Percentiles rank a stretch among this genome's conserved stretches.
Evolutionary conservation across 352 stramenopile species (phyloP).

Genomic region (Globisporangium solare): DNA sequence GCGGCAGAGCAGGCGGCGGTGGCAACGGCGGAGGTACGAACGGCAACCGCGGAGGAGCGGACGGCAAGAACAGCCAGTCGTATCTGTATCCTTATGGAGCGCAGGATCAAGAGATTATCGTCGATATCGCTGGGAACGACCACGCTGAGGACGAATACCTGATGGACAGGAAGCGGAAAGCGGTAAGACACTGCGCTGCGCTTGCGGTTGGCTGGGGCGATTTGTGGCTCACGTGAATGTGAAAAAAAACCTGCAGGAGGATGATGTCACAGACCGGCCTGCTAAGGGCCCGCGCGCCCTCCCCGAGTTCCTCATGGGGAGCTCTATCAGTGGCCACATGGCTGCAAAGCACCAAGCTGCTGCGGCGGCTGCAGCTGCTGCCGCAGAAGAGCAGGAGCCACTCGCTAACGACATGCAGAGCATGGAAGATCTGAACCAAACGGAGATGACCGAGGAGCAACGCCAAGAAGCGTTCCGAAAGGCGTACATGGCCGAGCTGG

Average conservation of each 20-base stretch:
- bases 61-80: slow-evolving; percentile 69
- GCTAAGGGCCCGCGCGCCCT: slow-evolving; percentile 57
- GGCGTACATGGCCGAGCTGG: slow-evolving; percentile 78
- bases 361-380: slow-evolving; percentile 14
- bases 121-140: slow-evolving; percentile 78
- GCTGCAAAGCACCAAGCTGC: slow-evolving; percentile 63
- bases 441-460: slow-evolving; percentile 79
- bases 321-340: slow-evolving; percentile 85
- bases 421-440: slow-evolving; percentile 51
- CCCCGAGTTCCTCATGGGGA: slow-evolving; percentile 78
- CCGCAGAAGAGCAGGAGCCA: slow-evolving; percentile 26
- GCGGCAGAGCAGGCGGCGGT: slow-evolving; percentile 30
- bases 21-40: slow-evolving; percentile 25
- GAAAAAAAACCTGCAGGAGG: slow-evolving; percentile 27
- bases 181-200: slow-evolving; percentile 16
- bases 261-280: slow-evolving; percentile 45
- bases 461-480: slow-evolving; percentile 78
- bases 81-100: slow-evolving; percentile 79
- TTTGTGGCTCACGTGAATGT: background rate
- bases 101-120: slow-evolving; percentile 83
- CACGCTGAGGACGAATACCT: slow-evolving; percentile 80
- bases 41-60: slow-evolving; percentile 26
- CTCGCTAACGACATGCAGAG: slow-evolving; percentile 37
- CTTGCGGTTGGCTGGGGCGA: background rate
- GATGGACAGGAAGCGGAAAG: slow-evolving; percentile 64